Evolutionary conservation across 371 early-diverging fungal species (phyloP), one percentile per base, ranked within the genome.

Genomic region (Dentiscutata heterogama): DNA sequence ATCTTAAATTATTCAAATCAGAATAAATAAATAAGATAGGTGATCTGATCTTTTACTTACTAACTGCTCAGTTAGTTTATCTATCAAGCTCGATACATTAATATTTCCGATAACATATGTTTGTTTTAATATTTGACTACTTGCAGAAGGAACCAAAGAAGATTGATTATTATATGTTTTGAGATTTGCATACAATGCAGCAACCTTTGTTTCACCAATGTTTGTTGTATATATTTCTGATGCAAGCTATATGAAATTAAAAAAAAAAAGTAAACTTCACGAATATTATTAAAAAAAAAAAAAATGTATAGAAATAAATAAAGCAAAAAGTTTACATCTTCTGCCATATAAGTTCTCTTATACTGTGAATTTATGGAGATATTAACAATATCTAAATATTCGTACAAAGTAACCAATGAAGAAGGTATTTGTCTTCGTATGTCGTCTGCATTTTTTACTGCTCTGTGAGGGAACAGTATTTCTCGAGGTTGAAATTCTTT

Each of bases 341-440:
- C 80, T 2, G n/a, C 56, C 31, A 80, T 53, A 20, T n/a, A 29
- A 22, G 72, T 54, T 71, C 60, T 80, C 14, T 20, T 46, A 56
- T 35, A 80, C 35, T 68, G 71, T 16, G 71, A 54, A 27, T 71
- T 80, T 39, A 80, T 80, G 8, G 80, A n/a, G 16, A 71, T 71
- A 54, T 80, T 71, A 25, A 71, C 18, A 60, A 71, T 60, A 46
- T 60, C 72, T 46, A 71, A 56, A 71, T 58, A 29, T 4, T 58
- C 71, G 27, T 80, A 80, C 18, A 71, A 71, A 39, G 71, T 70
- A 5, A 61, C 29, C n/a, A 54, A 39, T 70, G 80, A 70, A 13
- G 27, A 39, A 7, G 80, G 35, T 16, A 70, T 39, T 25, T 25
- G 29, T 25, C 22, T 27, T 20, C 8, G 35, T 64, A 64, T 20